Evolutionary conservation across 1,284 basidiomycete genomes (phyloP).

Genomic region (Puccinia coronata): DNA sequence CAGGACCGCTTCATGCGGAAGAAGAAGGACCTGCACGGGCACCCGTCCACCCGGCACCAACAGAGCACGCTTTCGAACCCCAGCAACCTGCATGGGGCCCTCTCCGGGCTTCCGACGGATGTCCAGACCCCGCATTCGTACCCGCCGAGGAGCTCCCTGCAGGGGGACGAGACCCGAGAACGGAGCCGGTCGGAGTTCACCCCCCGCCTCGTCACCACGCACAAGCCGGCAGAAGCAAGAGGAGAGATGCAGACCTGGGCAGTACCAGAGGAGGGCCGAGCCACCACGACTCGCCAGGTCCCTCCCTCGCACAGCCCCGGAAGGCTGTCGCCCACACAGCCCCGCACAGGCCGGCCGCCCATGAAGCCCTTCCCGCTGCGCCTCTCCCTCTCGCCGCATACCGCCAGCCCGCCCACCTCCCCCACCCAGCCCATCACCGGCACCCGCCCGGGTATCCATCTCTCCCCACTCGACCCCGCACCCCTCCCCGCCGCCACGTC

Average conservation of each 20-base stretch:
- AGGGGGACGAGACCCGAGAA: too few species aligned
- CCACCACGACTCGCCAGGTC: neutral
- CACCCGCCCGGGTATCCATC: neutral
- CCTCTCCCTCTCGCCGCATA: too few species aligned
- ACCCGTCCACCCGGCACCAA: neutral
- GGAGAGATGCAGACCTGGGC: neutral
- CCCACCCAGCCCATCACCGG: conserved; percentile 20
- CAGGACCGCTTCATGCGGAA: neutral
- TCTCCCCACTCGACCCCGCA: neutral
- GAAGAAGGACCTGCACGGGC: neutral
- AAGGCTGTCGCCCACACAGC: too few species aligned
- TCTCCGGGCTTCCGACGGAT: neutral
- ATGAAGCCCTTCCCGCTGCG: neutral
- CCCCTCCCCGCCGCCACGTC: neutral
- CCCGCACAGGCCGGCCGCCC: neutral
- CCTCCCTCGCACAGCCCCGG: too few species aligned
- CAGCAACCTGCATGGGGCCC: conserved; percentile 14
- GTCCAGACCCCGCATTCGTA: conserved; percentile 32
- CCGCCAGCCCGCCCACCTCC: neutral
- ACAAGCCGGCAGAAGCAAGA: too few species aligned
- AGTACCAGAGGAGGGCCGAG: neutral
- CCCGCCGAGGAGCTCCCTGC: conserved; percentile 19
- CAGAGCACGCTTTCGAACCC: neutral
- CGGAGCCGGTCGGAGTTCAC: neutral
- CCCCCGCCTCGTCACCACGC: too few species aligned